Percentiles rank a stretch among this genome's conserved stretches.
Evolutionary conservation across 2,329 filamentous ascomycete species (phyloP).

Genomic region (Venturia effusa): DNA sequence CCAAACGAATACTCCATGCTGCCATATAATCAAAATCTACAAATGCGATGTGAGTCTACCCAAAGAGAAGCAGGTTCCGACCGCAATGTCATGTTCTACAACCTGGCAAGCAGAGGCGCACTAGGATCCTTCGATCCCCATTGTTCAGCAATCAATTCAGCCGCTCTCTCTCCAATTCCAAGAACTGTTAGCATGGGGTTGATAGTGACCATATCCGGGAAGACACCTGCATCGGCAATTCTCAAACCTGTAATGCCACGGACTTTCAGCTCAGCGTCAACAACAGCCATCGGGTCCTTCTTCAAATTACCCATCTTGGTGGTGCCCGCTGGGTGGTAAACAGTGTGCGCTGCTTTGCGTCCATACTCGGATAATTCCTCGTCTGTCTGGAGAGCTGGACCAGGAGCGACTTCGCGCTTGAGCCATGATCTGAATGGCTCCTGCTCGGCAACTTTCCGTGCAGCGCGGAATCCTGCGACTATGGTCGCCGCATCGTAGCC

Average conservation of each 20-base stretch:
- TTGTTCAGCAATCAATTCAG: conserved; percentile 70
- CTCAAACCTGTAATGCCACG: conserved; percentile 61
- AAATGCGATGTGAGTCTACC: not conserved
- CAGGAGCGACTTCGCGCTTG: conserved; percentile 70
- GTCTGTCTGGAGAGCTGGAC: conserved; percentile 61
- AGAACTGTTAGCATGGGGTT: conserved; percentile 89
- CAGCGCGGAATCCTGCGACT: conserved; percentile 64
- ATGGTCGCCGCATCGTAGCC: conserved; percentile 77
- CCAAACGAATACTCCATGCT: not conserved
- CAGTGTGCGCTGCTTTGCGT: conserved; percentile 70
- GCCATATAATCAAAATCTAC: not conserved
- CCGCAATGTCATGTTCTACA: conserved; percentile 24
- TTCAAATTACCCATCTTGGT: conserved; percentile 76
- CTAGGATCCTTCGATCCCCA: conserved; percentile 50
- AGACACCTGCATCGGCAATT: conserved; percentile 78
- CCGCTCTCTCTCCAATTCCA: conserved; percentile 70
- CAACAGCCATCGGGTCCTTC: conserved; percentile 63
- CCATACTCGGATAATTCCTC: conserved; percentile 76
- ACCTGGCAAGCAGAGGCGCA: conserved; percentile 34
- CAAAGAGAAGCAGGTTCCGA: not conserved
- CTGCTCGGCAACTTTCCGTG: conserved; percentile 65
- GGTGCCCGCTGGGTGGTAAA: conserved; percentile 82
- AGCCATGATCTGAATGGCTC: conserved; percentile 74
- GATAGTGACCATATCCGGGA: conserved; percentile 76
- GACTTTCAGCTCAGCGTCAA: conserved; percentile 64